Percentiles rank a stretch among this genome's conserved stretches.
These are phyloP conservation scores for Eucalyptus coolabah DNA, from an alignment of 345 rosid genomes.

Conservation along the genomic window DNA sequence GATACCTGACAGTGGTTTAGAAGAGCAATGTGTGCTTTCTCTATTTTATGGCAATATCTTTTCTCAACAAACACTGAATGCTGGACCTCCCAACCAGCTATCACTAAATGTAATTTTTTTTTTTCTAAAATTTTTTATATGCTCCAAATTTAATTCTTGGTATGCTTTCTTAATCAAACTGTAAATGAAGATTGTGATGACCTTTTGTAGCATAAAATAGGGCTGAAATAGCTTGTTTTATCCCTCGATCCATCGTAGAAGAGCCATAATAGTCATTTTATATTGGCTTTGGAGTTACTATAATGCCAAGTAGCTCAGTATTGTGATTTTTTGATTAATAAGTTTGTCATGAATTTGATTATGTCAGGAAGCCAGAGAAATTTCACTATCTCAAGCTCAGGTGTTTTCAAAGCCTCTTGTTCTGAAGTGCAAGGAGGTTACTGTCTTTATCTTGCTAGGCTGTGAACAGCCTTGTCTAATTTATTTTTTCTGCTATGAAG, in stretches of 20 bases:
- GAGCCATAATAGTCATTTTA: neutral
- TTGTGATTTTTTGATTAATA: neutral
- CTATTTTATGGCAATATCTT: neutral
- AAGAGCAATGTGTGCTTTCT: neutral
- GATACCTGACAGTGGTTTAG: neutral
- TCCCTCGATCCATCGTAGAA: neutral
- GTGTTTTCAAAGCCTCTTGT: conserved; percentile 52
- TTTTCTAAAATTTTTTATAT: neutral
- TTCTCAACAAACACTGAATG: neutral
- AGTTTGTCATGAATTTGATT: neutral
- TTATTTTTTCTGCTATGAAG: neutral
- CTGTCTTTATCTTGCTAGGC: neutral
- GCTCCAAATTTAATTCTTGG: neutral
- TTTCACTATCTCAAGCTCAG: conserved; percentile 45
- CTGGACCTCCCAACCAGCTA: neutral
- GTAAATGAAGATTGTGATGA: neutral
- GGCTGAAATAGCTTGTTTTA: neutral
- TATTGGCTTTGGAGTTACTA: neutral
- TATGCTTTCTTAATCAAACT: neutral
- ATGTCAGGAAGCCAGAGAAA: conserved; percentile 76
- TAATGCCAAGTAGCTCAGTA: neutral
- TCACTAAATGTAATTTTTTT: neutral
- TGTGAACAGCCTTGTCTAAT: neutral
- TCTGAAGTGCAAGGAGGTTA: conserved; percentile 88
- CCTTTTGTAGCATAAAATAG: neutral